Base-by-base conservation (phyloP, 352 stramenopile species). In the Phytophthora colocasiae region DNA sequence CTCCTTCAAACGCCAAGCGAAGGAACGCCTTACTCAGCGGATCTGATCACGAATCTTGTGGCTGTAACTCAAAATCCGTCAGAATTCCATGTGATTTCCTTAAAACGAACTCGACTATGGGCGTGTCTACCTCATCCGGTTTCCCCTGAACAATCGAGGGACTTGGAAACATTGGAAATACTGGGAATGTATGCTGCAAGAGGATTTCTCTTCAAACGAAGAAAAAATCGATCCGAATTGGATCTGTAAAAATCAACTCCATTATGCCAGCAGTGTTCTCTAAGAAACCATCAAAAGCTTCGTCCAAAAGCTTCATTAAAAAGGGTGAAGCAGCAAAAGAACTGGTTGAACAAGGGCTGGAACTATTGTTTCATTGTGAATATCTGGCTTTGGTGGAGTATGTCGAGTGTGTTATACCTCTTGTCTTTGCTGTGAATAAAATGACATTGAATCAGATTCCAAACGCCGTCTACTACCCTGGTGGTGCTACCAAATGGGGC, bases 351-450 rank as follows among this genome's bases (percentile, higher is more conserved):
- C 45, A 78, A 11, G 44, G 44, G 10, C 36, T 78, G 4, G 55
- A 78, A 15, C 41, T 81, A 12, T 36, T 83, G 0, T 83, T 77
- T 51, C 63, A 62, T 26, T 75, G 67, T 32, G 75, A 81, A 56
- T 74, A 72, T 34, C 58, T 80, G 11, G 40, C 64, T 3, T 45
- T 83, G 2, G 60, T 69, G 17, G 75, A 83, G 43, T 83, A 83
- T 51, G 57, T 83, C 39, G 71, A 80, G 54, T 79, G 69, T 26
- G 55, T 81, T 17, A 51, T 81, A n/a, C 75, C 69, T 8, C 55
- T 72, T 15, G 46, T 78, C 2, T 83, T 75, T 36, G 67, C 49
- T 3, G 17, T 60, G 10, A 78, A 80, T 48, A 70, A 76, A 41
- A 44, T 66, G 14, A 34, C 71, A 38, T 47, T 85, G 1, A 60